A percentile compares a stretch with the other conserved stretches of the same genome.
Conservation (phyloP, 805 yeast species). For the Yamadazyma nakazawae region DNA sequence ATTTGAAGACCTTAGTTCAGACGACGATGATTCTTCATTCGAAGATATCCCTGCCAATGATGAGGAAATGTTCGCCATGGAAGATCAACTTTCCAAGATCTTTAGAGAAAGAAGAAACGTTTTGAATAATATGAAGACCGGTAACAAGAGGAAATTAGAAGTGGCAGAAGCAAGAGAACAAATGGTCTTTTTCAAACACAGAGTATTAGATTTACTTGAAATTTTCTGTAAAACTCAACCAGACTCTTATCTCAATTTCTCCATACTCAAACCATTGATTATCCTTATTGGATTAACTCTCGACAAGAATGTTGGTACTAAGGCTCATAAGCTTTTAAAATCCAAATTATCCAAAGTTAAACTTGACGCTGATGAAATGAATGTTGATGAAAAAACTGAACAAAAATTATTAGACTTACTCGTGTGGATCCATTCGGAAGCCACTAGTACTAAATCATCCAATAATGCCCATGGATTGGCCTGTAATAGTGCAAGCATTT, state of each 20-base stretch:
- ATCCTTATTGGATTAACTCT: constrained; percentile 61
- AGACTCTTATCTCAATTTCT: constrained; percentile 36
- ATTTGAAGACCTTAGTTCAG: constrained; percentile 34
- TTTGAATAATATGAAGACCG: constrained; percentile 46
- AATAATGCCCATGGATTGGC: constrained; percentile 53
- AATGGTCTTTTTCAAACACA: constrained; percentile 71
- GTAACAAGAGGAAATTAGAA: constrained; percentile 67
- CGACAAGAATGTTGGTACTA: constrained; percentile 67
- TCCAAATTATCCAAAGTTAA: constrained; percentile 53
- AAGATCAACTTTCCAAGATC: constrained; percentile 75
- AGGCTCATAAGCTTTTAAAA: constrained; percentile 71
- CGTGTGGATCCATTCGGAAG: constrained; percentile 40
- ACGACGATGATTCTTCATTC: constrained; percentile 50
- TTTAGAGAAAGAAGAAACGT: constrained; percentile 80
- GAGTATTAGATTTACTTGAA: constrained; percentile 76
- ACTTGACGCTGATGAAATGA: constrained; percentile 13
- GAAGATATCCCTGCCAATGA: constrained; percentile 83
- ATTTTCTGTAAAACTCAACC: constrained; percentile 50
- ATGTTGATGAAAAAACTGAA: constrained; percentile 8
- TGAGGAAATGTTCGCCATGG: constrained; percentile 94
- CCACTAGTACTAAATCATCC: constrained; percentile 30
- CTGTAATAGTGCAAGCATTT: constrained; percentile 63
- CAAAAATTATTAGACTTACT: constrained; percentile 29
- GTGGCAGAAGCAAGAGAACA: constrained; percentile 77
- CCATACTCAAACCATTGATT: constrained; percentile 54